phyloP scores from a whole-genome alignment of 257 asterid species.

The Salvia rosmarinus region DNA sequence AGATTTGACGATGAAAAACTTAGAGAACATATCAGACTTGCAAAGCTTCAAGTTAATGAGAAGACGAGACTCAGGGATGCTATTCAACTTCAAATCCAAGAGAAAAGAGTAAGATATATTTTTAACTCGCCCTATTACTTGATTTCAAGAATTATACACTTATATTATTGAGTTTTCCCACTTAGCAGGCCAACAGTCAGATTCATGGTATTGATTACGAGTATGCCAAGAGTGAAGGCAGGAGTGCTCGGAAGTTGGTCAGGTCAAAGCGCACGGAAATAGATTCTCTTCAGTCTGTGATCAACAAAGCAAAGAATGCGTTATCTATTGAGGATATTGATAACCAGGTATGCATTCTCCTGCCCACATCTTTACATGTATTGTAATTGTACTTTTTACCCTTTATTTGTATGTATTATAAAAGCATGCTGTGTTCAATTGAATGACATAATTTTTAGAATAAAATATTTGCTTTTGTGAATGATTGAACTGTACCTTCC shows the following conservation, averaged over 20 bases:
- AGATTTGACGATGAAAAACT: slow-evolving; percentile 66
- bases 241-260: slow-evolving; percentile 65
- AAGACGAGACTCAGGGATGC: slow-evolving; percentile 75
- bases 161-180: slow-evolving; percentile 30
- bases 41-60: slow-evolving; percentile 73
- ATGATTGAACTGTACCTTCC: slow-evolving; percentile 24
- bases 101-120: slow-evolving; percentile 56
- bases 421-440: slow-evolving; percentile 14
- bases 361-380: background rate
- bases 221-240: slow-evolving; percentile 63
- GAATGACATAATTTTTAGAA: slow-evolving; percentile 18
- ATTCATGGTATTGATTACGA: slow-evolving; percentile 67
- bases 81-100: slow-evolving; percentile 66
- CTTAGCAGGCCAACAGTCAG: slow-evolving; percentile 66
- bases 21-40: slow-evolving; percentile 63
- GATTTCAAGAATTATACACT: slow-evolving; percentile 2
- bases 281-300: slow-evolving; percentile 69
- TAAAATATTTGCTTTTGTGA: background rate
- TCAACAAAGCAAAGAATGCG: slow-evolving; percentile 94
- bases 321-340: slow-evolving; percentile 77
- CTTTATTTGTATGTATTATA: background rate
- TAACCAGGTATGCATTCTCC: slow-evolving; percentile 56
- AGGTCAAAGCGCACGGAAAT: slow-evolving; percentile 81
- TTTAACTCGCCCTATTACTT: slow-evolving; percentile 11
- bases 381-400: background rate